Evolutionary conservation across 805 yeast genomes (phyloP).

Genomic region (Lipomyces orientalis): DNA sequence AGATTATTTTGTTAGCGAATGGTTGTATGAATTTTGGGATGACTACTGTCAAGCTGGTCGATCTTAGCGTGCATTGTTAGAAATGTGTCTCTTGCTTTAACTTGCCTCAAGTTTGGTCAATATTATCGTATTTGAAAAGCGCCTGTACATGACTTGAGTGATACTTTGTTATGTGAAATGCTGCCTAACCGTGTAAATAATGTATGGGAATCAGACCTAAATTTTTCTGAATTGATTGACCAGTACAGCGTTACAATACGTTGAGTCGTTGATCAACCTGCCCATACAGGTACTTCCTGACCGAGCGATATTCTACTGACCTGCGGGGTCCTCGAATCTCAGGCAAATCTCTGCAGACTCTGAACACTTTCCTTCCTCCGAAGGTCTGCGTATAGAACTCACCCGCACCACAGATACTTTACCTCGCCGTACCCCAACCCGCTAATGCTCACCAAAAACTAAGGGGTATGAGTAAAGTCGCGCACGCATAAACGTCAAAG

Average conservation of each 20-base stretch:
- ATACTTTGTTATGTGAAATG: not conserved
- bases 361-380: too few species aligned
- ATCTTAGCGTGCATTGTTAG: constrained; percentile 8
- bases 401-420: too few species aligned
- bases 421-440: too few species aligned
- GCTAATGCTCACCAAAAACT: too few species aligned
- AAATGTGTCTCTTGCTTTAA: not conserved
- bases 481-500: not conserved
- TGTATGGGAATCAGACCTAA: not conserved
- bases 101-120: not conserved
- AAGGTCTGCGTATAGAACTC: too few species aligned
- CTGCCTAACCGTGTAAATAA: not conserved
- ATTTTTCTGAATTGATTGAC: too few species aligned
- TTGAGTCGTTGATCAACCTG: too few species aligned
- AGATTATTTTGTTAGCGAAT: not conserved
- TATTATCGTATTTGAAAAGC: not conserved
- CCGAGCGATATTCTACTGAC: too few species aligned
- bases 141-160: not conserved
- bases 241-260: too few species aligned
- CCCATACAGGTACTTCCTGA: too few species aligned
- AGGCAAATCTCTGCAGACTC: too few species aligned
- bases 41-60: constrained; percentile 4
- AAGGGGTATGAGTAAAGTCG: not conserved
- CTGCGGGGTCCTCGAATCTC: too few species aligned
- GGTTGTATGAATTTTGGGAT: not conserved